These are phyloP conservation scores for Wallemia mellicola DNA, from an alignment of 1,284 basidiomycete genomes.

Conservation along the genomic window DNA sequence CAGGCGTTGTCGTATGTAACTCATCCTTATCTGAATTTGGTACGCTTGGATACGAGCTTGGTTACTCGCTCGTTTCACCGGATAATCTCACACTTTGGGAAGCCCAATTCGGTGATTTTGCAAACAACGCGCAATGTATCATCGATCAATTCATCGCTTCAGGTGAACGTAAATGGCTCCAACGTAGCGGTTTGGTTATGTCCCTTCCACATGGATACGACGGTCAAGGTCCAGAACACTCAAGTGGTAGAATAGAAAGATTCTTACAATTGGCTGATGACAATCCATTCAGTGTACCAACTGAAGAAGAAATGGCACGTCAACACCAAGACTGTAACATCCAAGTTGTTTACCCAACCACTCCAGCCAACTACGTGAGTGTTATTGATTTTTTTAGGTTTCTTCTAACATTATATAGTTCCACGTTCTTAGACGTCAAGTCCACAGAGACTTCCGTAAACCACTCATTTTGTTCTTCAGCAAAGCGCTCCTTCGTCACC, in stretches of 20 bases:
- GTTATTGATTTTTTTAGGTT: background rate
- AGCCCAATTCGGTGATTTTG: slow-evolving; percentile 93
- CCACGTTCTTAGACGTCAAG: slow-evolving; percentile 82
- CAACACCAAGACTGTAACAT: slow-evolving; percentile 99
- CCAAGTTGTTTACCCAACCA: slow-evolving; percentile 91
- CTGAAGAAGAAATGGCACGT: slow-evolving; percentile 60
- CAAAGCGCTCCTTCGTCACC: slow-evolving; percentile 78
- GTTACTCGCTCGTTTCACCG: slow-evolving; percentile 92
- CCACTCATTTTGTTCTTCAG: slow-evolving; percentile 78
- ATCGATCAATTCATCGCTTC: slow-evolving; percentile 98
- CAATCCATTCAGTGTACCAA: slow-evolving; percentile 73
- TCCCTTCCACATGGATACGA: slow-evolving; percentile 91
- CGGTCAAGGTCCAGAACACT: slow-evolving; percentile 96
- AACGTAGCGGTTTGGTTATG: slow-evolving; percentile 74
- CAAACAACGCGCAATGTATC: slow-evolving; percentile 86
- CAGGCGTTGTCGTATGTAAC: slow-evolving; percentile 81
- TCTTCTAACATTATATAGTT: slow-evolving; percentile 21
- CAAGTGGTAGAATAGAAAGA: slow-evolving; percentile 76
- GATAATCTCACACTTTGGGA: slow-evolving; percentile 73
- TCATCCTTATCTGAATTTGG: slow-evolving; percentile 92
- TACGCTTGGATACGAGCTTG: slow-evolving; percentile 84
- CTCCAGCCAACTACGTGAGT: slow-evolving; percentile 61
- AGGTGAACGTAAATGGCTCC: slow-evolving; percentile 93
- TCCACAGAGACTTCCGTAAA: slow-evolving; percentile 57
- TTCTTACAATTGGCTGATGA: slow-evolving; percentile 97